phyloP scores from a whole-genome alignment of 2,329 filamentous ascomycete genomes.

The Diplodia sapinea region DNA sequence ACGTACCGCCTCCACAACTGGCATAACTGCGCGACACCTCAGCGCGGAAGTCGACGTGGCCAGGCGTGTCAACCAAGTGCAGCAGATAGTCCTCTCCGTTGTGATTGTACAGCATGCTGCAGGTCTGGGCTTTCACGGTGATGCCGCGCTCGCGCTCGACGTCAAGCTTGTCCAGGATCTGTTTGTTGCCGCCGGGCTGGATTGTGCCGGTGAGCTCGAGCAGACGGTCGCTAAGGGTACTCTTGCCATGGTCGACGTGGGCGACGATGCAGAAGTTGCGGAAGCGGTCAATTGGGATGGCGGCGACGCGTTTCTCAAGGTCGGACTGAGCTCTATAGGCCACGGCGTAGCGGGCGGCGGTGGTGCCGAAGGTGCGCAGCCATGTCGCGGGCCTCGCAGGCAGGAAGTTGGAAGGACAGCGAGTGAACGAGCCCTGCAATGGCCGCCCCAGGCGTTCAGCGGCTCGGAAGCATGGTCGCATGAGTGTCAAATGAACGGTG shows the following conservation, averaged over 20 bases:
- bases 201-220: slow-evolving; percentile 96
- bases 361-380: slow-evolving; percentile 37
- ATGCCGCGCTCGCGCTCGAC: slow-evolving; percentile 96
- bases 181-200: slow-evolving; percentile 81
- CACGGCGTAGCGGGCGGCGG: slow-evolving; percentile 44
- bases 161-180: slow-evolving; percentile 95
- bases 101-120: slow-evolving; percentile 94
- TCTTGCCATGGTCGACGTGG: slow-evolving; percentile 98
- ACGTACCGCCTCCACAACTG: slow-evolving; percentile 76
- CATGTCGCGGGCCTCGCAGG: slow-evolving; percentile 30
- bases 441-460: slow-evolving; percentile 49
- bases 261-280: slow-evolving; percentile 99
- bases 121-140: slow-evolving; percentile 98
- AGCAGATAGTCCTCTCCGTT: slow-evolving; percentile 86
- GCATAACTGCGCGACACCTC: slow-evolving; percentile 96
- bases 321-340: slow-evolving; percentile 53
- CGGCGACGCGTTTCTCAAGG: slow-evolving; percentile 69
- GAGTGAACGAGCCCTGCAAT: slow-evolving; percentile 41
- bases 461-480: slow-evolving; percentile 58
- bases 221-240: slow-evolving; percentile 88
- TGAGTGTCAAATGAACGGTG: slow-evolving; percentile 40
- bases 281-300: slow-evolving; percentile 77
- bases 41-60: slow-evolving; percentile 96
- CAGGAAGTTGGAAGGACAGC: slow-evolving; percentile 36
- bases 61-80: slow-evolving; percentile 94